Base-by-base conservation (phyloP, 495 filamentous ascomycete genomes). In the Talaromyces stipitatus region DNA sequence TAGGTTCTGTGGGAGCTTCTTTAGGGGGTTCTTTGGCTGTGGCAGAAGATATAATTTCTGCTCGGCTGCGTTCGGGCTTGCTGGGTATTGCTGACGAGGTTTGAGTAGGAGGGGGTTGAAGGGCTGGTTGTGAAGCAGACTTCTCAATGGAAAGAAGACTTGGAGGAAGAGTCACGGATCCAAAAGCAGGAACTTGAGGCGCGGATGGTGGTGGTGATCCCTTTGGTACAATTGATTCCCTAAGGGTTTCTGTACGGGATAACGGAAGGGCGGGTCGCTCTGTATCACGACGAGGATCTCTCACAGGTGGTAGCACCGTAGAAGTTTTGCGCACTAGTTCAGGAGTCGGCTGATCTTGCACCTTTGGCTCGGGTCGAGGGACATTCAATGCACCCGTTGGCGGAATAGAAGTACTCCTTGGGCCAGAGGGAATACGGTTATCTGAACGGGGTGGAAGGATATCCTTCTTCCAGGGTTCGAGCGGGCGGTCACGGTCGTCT, bases 181-280 rank as follows among this genome's bases (percentile, higher is more conserved):
- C 88, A 74, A 95, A 92, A 2, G 89, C 86, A 16, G 90, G 90
- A 2, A 92, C 90, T 29, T 89, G 85, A 11, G 89, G 88, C 33
- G 87, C 86, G 50, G 88, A 75, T n/a, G 89, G 88, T 16, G 89
- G 90, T 10, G 90, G 85, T 20, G 88, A 78, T 23, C 72, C 61
- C 57, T 76, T 72, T 53, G 62, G 56, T 14, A 29, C 28, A 14
- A 52, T 20, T 52, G 70, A 64, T 12, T 79, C 77, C 60, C 71
- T 73, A 11, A 64, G 58, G 5, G 64, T 58, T 59, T 80, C 80
- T 20, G 62, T 60, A 26, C 74, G 75, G 22, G 70, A 60, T 7
- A 68, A 56, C 7, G 66, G 55, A 20, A 65, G 54, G 12, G 81
- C 78, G 4, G 66, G 57, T 14, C 74, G 72, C 23, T 75, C 73